phyloP scores from a whole-genome alignment of 176 grass and related monocot species.

The Oryza australiensis region DNA sequence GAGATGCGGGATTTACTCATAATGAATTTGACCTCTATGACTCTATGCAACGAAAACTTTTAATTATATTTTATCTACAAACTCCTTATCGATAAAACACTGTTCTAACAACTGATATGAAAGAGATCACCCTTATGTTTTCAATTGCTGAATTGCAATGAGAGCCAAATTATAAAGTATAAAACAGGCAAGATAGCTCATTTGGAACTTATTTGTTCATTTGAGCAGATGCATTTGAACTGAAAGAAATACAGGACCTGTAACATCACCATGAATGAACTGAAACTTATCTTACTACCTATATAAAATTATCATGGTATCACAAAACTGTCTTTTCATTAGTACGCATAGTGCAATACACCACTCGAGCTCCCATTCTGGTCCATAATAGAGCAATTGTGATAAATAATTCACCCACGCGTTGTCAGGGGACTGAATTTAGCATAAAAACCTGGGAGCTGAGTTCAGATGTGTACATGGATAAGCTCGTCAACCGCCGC shows the following conservation, averaged over 20 bases:
- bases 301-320: not conserved
- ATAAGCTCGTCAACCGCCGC: constrained; percentile 58
- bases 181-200: constrained; percentile 6
- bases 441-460: not conserved
- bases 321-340: not conserved
- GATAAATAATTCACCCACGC: not conserved
- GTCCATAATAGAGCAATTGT: constrained; percentile 14
- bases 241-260: not conserved
- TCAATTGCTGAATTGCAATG: constrained; percentile 19
- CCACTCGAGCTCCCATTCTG: not conserved
- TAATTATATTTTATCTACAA: not conserved
- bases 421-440: not conserved
- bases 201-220: not conserved
- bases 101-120: constrained; percentile 8
- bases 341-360: not conserved
- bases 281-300: not conserved
- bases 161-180: not conserved
- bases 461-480: constrained; percentile 50
- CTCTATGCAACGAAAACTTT: constrained; percentile 13
- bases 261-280: not conserved
- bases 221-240: constrained; percentile 2
- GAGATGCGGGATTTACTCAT: not conserved
- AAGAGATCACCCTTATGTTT: not conserved
- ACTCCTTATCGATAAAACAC: not conserved
- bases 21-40: not conserved